Base-by-base conservation (phyloP, 2,329 filamentous ascomycete genomes). In the Verruconis gallopava region DNA sequence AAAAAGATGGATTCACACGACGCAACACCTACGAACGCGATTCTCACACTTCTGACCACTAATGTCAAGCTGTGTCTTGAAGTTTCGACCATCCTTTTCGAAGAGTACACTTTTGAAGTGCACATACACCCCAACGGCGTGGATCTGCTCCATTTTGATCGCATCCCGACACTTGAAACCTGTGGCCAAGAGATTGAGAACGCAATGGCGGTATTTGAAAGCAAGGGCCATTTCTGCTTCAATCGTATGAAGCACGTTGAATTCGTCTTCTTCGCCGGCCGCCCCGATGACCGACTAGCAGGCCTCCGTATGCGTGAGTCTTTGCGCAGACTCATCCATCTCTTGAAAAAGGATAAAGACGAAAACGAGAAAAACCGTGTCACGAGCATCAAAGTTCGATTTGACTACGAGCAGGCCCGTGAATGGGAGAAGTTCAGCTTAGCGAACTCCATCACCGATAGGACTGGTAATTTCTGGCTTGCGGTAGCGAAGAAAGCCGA, bases 41-140 rank as follows among this genome's bases (percentile, higher is more conserved):
- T 25, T n/a, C 3, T 38, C 2, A 15, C 5, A 9, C 37, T 38
- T 15, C 22, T 38, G 37, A 25, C 37, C 12, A 38, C 37, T 3
- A 15, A 22, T 11, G 22, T 20, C 37, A 21, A 30, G 11, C 32
- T 40, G 15, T 22, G 25, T n/a, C 17, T 14, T 6, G 40, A 42
- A 36, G 32, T 42, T 21, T 17, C 40, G 12, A 36, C 18, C 4
- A 36, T 37, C 11, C 18, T 42, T 5, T 42, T 35, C 32, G 40
- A 42, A 17, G 40, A 42, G 19, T 42, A 42, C 11, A 42, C 40
- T 20, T 42, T 42, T 22, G 40, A 42, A 2, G 28, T 42, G 19
- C 40, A 21, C 32, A 21, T 42, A 14, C 32, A 28, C 33, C n/a
- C 12, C 40, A 15, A 21, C 20, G 30, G 30, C 12, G 21, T 42